These are phyloP conservation scores for Ananas comosus DNA, from an alignment of 176 grass and related monocot genomes.

Conservation along the genomic window DNA sequence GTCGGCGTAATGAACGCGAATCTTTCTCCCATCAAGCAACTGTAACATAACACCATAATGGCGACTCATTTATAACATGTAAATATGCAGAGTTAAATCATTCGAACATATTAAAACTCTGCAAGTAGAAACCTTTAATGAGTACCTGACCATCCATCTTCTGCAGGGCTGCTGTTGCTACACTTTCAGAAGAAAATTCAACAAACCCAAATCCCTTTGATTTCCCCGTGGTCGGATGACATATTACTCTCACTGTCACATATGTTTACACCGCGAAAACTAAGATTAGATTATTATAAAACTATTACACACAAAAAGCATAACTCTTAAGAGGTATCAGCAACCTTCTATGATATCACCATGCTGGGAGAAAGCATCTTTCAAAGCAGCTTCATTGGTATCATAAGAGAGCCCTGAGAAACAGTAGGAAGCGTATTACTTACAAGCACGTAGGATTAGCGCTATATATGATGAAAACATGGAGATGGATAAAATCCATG, in stretches of 20 bases:
- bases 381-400: slow-evolving; percentile 46
- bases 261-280: not conserved
- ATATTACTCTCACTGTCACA: slow-evolving; percentile 38
- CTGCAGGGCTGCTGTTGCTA: slow-evolving; percentile 25
- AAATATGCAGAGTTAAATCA: too few relatives aligned
- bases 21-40: slow-evolving; percentile 45
- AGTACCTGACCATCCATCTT: slow-evolving; percentile 36
- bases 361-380: slow-evolving; percentile 39
- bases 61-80: too few relatives aligned
- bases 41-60: slow-evolving; percentile 8
- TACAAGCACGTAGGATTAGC: too few relatives aligned
- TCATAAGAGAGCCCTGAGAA: slow-evolving; percentile 42
- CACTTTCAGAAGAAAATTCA: slow-evolving; percentile 23
- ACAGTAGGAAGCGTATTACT: not conserved
- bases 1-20: slow-evolving; percentile 34
- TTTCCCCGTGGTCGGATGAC: slow-evolving; percentile 35
- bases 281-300: too few relatives aligned
- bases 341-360: slow-evolving; percentile 34
- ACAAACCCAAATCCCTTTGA: slow-evolving; percentile 55
- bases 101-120: too few relatives aligned
- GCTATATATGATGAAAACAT: too few relatives aligned
- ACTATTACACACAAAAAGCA: too few relatives aligned
- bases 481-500: too few relatives aligned
- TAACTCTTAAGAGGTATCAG: too few relatives aligned
- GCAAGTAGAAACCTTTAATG: too few relatives aligned